Evolutionary conservation across 2,329 filamentous ascomycete genomes (phyloP).

Genomic region (Cordyceps fumosorosea): DNA sequence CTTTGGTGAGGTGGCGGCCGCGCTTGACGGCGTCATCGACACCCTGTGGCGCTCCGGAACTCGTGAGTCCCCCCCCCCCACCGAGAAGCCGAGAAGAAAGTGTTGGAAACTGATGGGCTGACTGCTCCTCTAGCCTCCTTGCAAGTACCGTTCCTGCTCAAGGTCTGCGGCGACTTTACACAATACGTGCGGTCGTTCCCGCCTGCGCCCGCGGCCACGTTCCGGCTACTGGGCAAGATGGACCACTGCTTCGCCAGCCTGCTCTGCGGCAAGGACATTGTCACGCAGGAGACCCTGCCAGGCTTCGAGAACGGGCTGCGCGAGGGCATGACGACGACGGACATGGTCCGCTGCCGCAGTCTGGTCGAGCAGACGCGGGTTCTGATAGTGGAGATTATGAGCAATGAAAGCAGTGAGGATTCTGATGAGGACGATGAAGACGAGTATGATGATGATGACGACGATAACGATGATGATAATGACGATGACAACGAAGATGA

Average conservation of each 20-base stretch:
- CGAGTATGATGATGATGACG: conserved; percentile 18
- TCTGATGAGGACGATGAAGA: conserved; percentile 32
- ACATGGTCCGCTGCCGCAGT: conserved; percentile 82
- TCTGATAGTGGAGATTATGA: conserved; percentile 62
- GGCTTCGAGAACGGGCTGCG: conserved; percentile 59
- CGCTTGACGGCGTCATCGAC: conserved; percentile 69
- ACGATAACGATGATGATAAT: conserved; percentile 28
- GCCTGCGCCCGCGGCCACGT: conserved; percentile 53
- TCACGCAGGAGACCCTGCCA: conserved; percentile 58
- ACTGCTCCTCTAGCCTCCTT: conserved; percentile 51
- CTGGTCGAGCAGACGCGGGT: conserved; percentile 71
- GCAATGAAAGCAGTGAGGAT: conserved; percentile 22
- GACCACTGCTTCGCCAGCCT: conserved; percentile 79
- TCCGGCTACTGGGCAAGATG: conserved; percentile 67
- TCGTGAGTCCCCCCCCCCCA: conserved; percentile 49
- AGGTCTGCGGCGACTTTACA: conserved; percentile 65
- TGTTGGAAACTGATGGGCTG: not conserved
- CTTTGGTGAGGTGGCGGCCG: conserved; percentile 64
- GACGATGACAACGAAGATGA: not conserved
- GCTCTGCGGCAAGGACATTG: conserved; percentile 58
- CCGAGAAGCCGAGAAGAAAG: not conserved
- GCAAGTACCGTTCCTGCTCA: conserved; percentile 78
- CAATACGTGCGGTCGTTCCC: conserved; percentile 68
- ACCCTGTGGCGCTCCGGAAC: conserved; percentile 83
- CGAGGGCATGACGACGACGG: conserved; percentile 66